These are phyloP conservation scores for Hemileccinum rubropunctum DNA, from an alignment of 768 basidiomycete species.

Conservation along the genomic window DNA sequence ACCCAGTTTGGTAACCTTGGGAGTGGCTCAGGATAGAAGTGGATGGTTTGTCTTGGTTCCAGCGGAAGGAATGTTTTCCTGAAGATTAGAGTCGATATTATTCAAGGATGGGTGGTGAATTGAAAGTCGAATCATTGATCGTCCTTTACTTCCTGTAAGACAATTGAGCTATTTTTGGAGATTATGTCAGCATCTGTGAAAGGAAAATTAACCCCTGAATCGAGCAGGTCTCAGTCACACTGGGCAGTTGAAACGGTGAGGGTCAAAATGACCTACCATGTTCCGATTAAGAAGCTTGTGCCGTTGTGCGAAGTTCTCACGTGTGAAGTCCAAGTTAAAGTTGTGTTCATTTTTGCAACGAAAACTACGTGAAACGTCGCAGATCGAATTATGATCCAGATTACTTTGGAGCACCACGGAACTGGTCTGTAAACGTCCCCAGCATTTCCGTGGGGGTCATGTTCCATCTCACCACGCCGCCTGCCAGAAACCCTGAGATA, in stretches of 20 bases:
- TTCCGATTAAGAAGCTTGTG: no score
- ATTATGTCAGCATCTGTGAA: not conserved
- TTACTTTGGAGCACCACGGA: conserved; percentile 1
- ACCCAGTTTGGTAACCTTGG: not conserved
- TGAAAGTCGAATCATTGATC: not conserved
- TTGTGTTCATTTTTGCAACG: not conserved
- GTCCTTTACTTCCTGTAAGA: not conserved
- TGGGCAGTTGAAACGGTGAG: no score
- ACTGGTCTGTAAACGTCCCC: conserved; percentile 11
- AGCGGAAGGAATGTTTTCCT: not conserved
- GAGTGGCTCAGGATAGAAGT: not conserved
- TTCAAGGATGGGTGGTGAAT: not conserved
- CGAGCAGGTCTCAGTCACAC: no score
- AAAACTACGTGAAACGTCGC: not conserved
- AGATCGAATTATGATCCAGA: conserved; percentile 4
- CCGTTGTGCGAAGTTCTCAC: not conserved
- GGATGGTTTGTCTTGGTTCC: not conserved
- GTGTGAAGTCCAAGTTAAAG: not conserved
- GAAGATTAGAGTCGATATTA: not conserved
- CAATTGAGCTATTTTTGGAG: not conserved
- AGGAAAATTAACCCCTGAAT: not conserved
- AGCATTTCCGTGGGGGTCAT: conserved; percentile 28
- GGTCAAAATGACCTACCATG: no score
- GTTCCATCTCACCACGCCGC: conserved; percentile 29
- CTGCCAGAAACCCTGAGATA: conserved; percentile 28